phyloP scores from a whole-genome alignment of 805 yeast species.

The Ogataea allantospora region DNA sequence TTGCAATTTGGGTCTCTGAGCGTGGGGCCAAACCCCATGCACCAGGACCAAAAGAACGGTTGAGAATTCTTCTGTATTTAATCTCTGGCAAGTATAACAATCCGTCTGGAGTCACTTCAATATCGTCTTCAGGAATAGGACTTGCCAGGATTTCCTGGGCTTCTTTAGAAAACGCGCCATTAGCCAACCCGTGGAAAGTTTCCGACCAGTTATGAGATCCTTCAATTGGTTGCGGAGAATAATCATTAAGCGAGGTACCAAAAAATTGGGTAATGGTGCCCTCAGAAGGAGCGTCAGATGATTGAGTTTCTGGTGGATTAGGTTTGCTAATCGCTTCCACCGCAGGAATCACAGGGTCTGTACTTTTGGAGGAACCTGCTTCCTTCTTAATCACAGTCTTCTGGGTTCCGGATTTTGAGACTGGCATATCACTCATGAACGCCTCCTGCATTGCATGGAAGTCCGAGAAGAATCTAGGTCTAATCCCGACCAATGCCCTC shows the following conservation, averaged over 20 bases:
- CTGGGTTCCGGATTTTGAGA: constrained; percentile 3
- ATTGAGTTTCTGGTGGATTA: background rate
- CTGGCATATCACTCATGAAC: constrained; percentile 17
- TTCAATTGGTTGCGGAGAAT: constrained; percentile 17
- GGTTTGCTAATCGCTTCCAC: background rate
- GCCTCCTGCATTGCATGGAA: constrained; percentile 33
- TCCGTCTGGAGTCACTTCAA: constrained; percentile 96
- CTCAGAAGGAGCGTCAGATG: background rate
- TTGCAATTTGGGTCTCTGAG: constrained; percentile 75
- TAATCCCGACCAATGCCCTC: background rate
- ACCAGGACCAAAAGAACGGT: constrained; percentile 95
- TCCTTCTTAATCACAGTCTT: constrained; percentile 4
- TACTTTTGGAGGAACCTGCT: background rate
- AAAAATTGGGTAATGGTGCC: constrained; percentile 21
- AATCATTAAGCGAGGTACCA: constrained; percentile 26
- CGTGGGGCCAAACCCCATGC: constrained; percentile 98
- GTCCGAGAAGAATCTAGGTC: constrained; percentile 19
- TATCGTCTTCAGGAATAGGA: constrained; percentile 64
- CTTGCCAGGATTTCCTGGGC: constrained; percentile 60
- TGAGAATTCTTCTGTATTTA: constrained; percentile 85
- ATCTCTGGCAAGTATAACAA: constrained; percentile 89
- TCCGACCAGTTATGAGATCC: constrained; percentile 70
- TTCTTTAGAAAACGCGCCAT: constrained; percentile 65
- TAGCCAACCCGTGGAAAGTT: constrained; percentile 84
- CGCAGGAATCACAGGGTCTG: constrained; percentile 2